Conservation (phyloP, 768 basidiomycete genomes). For the Tylopilus subfusipes region DNA sequence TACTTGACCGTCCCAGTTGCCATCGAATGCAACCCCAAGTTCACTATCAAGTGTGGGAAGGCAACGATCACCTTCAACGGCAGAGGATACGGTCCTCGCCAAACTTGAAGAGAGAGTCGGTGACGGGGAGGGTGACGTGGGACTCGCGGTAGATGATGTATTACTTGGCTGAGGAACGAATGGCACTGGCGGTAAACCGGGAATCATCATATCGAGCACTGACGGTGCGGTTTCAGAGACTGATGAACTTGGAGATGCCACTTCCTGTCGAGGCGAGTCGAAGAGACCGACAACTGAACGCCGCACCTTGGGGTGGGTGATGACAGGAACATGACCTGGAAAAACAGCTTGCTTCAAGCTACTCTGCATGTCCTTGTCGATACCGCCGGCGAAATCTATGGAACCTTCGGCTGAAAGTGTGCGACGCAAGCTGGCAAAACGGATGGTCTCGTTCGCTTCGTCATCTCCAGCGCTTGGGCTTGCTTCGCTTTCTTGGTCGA, state of each 20-base stretch:
- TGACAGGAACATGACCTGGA: conserved; percentile 17
- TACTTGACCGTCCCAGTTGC: conserved; percentile 12
- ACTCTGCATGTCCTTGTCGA: conserved; percentile 23
- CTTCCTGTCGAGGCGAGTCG: conserved; percentile 32
- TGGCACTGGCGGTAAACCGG: conserved; percentile 31
- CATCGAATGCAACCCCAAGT: conserved; percentile 49
- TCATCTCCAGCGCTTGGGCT: conserved; percentile 27
- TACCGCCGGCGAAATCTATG: conserved; percentile 20
- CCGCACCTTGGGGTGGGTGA: conserved; percentile 32
- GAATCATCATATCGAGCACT: conserved; percentile 32
- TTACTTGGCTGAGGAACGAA: conserved; percentile 33
- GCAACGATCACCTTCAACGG: neutral
- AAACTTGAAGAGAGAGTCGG: conserved; percentile 9
- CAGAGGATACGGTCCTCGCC: conserved; percentile 6
- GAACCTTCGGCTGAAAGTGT: conserved; percentile 21
- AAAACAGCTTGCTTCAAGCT: conserved; percentile 19
- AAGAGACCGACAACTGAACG: conserved; percentile 66
- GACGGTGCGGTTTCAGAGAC: conserved; percentile 17
- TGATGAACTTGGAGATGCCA: conserved; percentile 6
- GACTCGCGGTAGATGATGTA: conserved; percentile 20
- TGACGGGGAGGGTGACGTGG: conserved; percentile 21
- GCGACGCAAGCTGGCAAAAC: conserved; percentile 29
- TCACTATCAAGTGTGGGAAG: conserved; percentile 52
- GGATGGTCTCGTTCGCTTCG: conserved; percentile 31
- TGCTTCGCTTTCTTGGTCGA: conserved; percentile 42